Conservation (phyloP, 345 rosid species). For the Salix suchowensis region DNA sequence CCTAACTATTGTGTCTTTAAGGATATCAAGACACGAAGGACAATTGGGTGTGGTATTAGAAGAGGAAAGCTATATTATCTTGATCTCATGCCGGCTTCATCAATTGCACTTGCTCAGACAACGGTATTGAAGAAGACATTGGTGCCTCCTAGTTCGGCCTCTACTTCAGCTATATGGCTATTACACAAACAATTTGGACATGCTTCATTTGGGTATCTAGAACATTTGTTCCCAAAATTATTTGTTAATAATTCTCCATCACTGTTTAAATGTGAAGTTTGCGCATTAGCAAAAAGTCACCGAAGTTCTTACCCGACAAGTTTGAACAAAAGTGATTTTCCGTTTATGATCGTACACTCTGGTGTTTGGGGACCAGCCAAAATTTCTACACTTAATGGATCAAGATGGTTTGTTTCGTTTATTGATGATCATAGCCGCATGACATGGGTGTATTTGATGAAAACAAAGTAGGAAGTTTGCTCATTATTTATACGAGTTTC, state of each 20-base stretch:
- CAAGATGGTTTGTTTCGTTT: background rate
- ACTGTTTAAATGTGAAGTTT: background rate
- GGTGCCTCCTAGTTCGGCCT: background rate
- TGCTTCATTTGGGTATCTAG: constrained; percentile 2
- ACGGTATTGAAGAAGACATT: no score
- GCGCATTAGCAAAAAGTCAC: background rate
- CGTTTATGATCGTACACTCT: background rate
- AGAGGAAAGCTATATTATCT: constrained; percentile 1
- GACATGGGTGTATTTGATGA: no score
- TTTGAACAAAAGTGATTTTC: background rate
- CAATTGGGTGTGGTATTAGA: constrained; percentile 5
- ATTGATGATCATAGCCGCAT: background rate
- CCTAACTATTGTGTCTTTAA: constrained; percentile 2
- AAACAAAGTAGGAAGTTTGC: no score
- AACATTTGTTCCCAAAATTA: background rate
- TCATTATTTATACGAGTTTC: no score
- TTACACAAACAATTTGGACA: background rate
- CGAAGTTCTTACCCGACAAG: background rate
- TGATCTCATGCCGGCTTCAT: background rate
- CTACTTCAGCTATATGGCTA: background rate
- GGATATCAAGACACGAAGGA: background rate
- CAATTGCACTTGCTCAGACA: background rate
- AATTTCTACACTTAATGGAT: background rate
- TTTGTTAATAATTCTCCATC: background rate
- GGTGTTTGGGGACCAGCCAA: background rate